Base-by-base conservation (phyloP, 805 yeast species). In the Starmerella gropengiesseri region DNA sequence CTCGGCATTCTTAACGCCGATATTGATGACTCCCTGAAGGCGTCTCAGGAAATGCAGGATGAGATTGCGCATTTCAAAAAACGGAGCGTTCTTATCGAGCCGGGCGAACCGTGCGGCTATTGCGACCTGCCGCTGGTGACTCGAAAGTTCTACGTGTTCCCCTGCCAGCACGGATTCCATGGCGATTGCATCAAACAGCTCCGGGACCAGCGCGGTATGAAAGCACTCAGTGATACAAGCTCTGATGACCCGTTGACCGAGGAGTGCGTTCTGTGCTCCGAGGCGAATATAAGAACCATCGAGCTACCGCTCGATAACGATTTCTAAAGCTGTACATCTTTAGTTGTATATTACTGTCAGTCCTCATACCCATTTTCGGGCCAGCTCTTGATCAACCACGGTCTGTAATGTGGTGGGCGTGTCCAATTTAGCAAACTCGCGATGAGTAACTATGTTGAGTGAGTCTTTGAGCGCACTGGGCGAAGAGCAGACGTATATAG, bases 141-240 rank as follows among this genome's bases (percentile, higher is more conserved):
- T 4, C 72, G 85, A 44, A 81, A 76, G 56, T 86, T 86, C 52
- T 70, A 78, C 41, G 75, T 78, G 5, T 91, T 84, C 56, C 95
- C 95, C 0, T 91, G 98, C 58, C 80, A 74, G 44, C 98, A 91
- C 59, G 75, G 83, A 5, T 81, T 83, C 62, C 97, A 91, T 57
- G 78, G 77, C 40, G 95, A 86, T 57, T 91, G 98, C 63, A 60
- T 85, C n/a, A 73, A 81, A 6, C 71, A 73, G 44, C 65, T 65
- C 29, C 73, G 81, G 26, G 56, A 79, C 40, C 16, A 33, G 14
- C 6, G 28, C 3, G 40, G 40, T n/a, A 12, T 31, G 7, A 6
- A 18, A 3, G 11, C 20, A 11, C 66, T 67, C 27, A 76, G 80
- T 23, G 77, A 76, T 13, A 19, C 37, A 9, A n/a, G 20, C 1